Percentiles rank a stretch among this genome's conserved stretches.
Evolutionary conservation across 106 monocot genomes (phyloP).

Genomic region (Acanthochlamys bracteata): DNA sequence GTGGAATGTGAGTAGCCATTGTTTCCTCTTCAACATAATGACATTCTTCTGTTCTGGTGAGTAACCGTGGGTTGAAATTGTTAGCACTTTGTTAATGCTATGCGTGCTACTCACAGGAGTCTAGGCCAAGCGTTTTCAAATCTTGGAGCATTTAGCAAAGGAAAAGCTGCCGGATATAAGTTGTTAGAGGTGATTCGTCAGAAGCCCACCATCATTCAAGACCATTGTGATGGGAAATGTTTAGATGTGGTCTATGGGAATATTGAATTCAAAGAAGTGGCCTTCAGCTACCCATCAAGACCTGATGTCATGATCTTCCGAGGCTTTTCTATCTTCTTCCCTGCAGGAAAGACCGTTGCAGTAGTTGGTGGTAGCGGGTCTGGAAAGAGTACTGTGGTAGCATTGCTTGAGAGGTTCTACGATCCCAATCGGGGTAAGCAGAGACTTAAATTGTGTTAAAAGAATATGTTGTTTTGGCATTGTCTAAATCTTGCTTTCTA

Average conservation of each 20-base stretch:
- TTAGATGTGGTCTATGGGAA: conserved; percentile 80
- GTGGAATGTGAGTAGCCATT: conserved; percentile 76
- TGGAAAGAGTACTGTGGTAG: conserved; percentile 90
- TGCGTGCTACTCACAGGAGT: conserved; percentile 50
- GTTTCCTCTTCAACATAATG: no score
- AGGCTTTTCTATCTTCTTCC: conserved; percentile 82
- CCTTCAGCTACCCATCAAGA: conserved; percentile 91
- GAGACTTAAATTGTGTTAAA: not conserved
- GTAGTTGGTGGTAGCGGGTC: conserved; percentile 97
- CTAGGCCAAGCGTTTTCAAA: conserved; percentile 91
- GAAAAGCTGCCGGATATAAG: conserved; percentile 88
- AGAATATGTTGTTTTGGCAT: not conserved
- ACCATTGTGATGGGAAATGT: conserved; percentile 55
- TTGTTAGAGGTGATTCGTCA: conserved; percentile 78
- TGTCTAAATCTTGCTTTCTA: no score
- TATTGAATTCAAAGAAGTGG: conserved; percentile 86
- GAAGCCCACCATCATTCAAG: conserved; percentile 75
- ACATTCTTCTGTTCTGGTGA: no score
- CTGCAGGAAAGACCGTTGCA: conserved; percentile 87
- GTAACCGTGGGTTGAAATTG: no score
- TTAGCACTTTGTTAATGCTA: not conserved
- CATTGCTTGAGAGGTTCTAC: conserved; percentile 94
- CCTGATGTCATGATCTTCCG: conserved; percentile 86
- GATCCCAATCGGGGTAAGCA: conserved; percentile 90
- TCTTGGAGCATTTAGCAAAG: conserved; percentile 95